A percentile compares a stretch with the other conserved stretches of the same genome.
Conservation (phyloP, 179 eudicot species). For the Silene noctiflora region DNA sequence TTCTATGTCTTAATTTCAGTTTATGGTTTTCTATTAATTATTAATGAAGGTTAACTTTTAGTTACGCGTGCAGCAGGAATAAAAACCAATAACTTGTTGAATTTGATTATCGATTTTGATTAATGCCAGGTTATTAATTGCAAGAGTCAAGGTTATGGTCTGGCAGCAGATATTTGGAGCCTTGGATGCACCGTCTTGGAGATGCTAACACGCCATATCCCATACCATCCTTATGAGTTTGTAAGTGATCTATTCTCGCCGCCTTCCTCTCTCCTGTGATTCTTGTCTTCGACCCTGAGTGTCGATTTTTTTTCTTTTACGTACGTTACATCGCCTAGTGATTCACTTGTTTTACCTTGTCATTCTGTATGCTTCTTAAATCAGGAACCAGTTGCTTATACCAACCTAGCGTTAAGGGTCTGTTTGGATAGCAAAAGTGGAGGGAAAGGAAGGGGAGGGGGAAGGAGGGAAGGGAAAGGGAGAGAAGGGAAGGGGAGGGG, state of each 20-base stretch:
- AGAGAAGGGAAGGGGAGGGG: no score
- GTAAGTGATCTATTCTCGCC: constrained; percentile 38
- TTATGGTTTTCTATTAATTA: no score
- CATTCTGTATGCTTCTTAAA: background rate
- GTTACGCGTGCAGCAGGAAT: background rate
- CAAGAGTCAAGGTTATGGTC: constrained; percentile 65
- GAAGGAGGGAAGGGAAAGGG: no score
- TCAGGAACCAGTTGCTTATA: background rate
- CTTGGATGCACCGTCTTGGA: constrained; percentile 95
- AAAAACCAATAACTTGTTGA: no score
- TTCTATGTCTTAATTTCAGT: no score
- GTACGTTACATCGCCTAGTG: background rate
- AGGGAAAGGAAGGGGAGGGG: no score
- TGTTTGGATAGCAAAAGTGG: no score
- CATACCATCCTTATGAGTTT: constrained; percentile 64
- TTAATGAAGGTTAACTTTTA: background rate
- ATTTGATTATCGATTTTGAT: background rate
- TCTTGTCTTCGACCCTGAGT: no score
- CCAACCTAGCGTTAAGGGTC: no score
- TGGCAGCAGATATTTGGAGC: constrained; percentile 96
- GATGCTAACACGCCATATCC: constrained; percentile 77
- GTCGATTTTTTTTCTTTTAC: background rate
- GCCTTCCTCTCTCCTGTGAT: constrained; percentile 10
- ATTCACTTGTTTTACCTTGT: background rate
- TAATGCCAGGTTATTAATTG: constrained; percentile 54